Base-by-base conservation (phyloP, 2,329 filamentous ascomycete species). In the Rachicladosporium sp. region DNA sequence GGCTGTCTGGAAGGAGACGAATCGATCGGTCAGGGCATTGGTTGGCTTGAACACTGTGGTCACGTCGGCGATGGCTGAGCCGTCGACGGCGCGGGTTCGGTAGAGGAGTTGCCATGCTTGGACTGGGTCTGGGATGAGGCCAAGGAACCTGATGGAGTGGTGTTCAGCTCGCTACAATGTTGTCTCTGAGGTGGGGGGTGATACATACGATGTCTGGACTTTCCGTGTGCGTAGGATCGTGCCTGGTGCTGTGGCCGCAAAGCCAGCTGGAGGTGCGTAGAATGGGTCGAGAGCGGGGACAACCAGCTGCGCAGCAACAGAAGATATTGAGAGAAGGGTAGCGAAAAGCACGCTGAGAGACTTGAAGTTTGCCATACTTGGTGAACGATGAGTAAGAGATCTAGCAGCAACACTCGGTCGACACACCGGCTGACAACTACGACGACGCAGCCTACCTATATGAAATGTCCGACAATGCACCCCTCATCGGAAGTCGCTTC, bases 1-100 rank as follows among this genome's bases (percentile, higher is more conserved):
- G 4, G 51, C 49, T 1, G 50, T 53, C 10, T 53, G 51, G 40
- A 54, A 54, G 3, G 50, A 51, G 19, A 55, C 43, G 44, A 55
- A 55, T 5, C 48, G 45, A 31, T 55, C 51, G 2, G 15, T 41
- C 37, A 46, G 47, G 2, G 52, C 44, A 13, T 41, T 30, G 2
- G 41, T 35, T 0, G 52, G 52, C 40, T 43, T 45, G 47, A 54
- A 55, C 33, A 55, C 40, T 3, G 51, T 54, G 2, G 52, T 54
- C 6, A 49, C 51, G 5, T 39, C 42, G 7, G 51, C 49, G 27
- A 52, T 51, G 9, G 52, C 49, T 9, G 50, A 46, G 21, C 52
- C 52, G 37, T 54, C 46, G 38, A 48, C 34, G 3, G 50, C 43
- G 12, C 44, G 50, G 8, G 52, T 53, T 4, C 50, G 46, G 30